Conservation (phyloP, 2,329 filamentous ascomycete genomes). For the Pochonia chlamydosporia region DNA sequence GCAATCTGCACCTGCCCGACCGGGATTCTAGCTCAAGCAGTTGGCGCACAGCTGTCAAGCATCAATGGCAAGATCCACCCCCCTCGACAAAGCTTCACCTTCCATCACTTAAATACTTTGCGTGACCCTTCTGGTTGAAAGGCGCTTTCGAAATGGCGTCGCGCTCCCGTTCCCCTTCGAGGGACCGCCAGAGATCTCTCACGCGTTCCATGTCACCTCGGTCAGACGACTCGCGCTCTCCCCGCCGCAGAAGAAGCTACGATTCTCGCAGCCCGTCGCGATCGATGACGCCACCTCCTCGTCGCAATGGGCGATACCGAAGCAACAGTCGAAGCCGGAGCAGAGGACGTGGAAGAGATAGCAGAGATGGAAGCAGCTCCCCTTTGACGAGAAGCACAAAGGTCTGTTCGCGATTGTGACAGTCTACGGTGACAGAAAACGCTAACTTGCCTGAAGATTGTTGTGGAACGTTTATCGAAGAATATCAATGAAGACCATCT, state of each 20-base stretch:
- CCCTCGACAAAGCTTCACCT: not conserved
- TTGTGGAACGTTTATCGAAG: conserved; percentile 92
- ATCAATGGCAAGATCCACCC: not conserved
- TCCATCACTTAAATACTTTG: not conserved
- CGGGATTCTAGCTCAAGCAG: too few relatives aligned
- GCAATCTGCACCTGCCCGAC: not conserved
- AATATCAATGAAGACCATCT: conserved; percentile 88
- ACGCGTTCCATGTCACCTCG: conserved; percentile 29
- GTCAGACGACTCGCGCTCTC: conserved; percentile 28
- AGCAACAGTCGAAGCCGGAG: conserved; percentile 25
- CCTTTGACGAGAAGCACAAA: conserved; percentile 45
- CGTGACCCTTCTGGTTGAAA: not conserved
- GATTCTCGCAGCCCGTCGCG: conserved; percentile 28
- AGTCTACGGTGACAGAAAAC: not conserved
- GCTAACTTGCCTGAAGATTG: conserved; percentile 56
- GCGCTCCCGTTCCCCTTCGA: conserved; percentile 24
- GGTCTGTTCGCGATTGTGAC: conserved; percentile 25
- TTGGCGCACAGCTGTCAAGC: not conserved
- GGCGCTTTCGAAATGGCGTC: conserved; percentile 17
- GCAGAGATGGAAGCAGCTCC: conserved; percentile 29
- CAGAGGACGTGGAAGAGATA: conserved; percentile 26
- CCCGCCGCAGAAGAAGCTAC: conserved; percentile 23
- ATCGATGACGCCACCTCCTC: conserved; percentile 22
- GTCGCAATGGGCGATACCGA: conserved; percentile 27
- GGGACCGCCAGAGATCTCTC: conserved; percentile 25